Base-by-base conservation (phyloP, 768 basidiomycete species). In the Strobilomyces echinocephalus region DNA sequence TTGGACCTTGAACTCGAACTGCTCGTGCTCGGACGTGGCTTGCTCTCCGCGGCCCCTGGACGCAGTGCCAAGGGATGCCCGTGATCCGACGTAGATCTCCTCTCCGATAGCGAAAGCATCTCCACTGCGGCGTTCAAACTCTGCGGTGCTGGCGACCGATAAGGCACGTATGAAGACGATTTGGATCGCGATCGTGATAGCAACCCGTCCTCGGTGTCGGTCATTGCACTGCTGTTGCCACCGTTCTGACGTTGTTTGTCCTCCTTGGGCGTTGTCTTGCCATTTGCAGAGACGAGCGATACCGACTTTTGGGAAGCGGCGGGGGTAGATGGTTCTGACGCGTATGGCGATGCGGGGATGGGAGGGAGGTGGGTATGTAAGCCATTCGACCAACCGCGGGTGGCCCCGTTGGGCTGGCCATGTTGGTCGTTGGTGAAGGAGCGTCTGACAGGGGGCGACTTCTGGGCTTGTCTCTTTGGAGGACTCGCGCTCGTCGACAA, bases 101-200 rank as follows among this genome's bases (percentile, higher is more conserved):
- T 68, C 43, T 69, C 69, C 10, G 70, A 63, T 40, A 66, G 55
- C 14, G 69, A 68, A 10, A 90, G 69, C 70, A 83, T 79, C 68
- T 90, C 85, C 33, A 86, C 71, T 15, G 85, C 87, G 52, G 87
- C 87, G 59, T 78, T 80, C 43, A 91, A 73, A 57, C 85, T 88
- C 69, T 88, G 87, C 1, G 85, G 84, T 49, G 73, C 77, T 42
- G 79, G 79, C 16, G 82, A 71, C 49, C 76, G 76, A 66, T 79
- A 73, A 15, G 82, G 73, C 30, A 82, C 69, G 61, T 79, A 78
- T 14, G 82, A 75, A 16, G 81, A 78, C 42, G 80, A 77, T 62
- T 81, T 84, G 21, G 78, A 67, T 57, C 77, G 73, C 40, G 72
- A 70, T 38, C 80, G 78, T n/a, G 78, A 72, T 43, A 67, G 68